Base-by-base conservation (phyloP, 768 basidiomycete genomes). In the Termitomyces sp. region DNA sequence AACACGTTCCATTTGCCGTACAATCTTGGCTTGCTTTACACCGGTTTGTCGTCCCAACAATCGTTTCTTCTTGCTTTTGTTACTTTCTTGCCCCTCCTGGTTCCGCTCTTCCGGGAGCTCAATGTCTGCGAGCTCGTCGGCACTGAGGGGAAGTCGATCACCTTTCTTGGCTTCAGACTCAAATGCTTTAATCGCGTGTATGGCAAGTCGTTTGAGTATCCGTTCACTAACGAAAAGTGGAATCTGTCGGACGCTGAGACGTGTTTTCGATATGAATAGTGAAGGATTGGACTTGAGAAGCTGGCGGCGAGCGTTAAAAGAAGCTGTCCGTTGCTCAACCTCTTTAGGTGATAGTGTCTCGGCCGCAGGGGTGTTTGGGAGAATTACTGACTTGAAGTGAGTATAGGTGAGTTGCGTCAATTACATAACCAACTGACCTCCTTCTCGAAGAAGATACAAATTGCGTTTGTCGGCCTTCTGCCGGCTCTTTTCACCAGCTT, bases 391-490 rank as follows among this genome's bases (percentile, higher is more conserved):
- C 51, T 22, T 5, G 55, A 22, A 58, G 47, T 59, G 6, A 62
- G 41, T 31, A 22, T 39, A 39, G 26, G 7, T 4, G n/a, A 20
- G 28, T 9, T 20, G 10, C 26, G 18, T 44, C 15, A 60, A 51
- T 53, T 49, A 20, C 4, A 56, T 29, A 39, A 51, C 36, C 7
- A 29, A 73, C 85, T 64, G 66, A 92, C 95, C 92, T 77, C 97
- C 97, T 82, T 99, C 97, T 13, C 92, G 84, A 63, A 99, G 81
- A 58, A 99, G 84, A 69, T 99, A 98, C 68, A 97, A 85, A 68
- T 98, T 97, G 24, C 96, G 83, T 69, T 96, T 95, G 72, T 99
- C 97, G 0, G 87, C 87, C 71, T 95, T 95, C 71, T 93, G 86
- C 49, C 93, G 80, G 59, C 81, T 79, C 66, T 84, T 86, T 68